A percentile compares a stretch with the other conserved stretches of the same genome.
Conservation (phyloP, 1,284 basidiomycete genomes). For the Cutaneotrichosporon sp. region DNA sequence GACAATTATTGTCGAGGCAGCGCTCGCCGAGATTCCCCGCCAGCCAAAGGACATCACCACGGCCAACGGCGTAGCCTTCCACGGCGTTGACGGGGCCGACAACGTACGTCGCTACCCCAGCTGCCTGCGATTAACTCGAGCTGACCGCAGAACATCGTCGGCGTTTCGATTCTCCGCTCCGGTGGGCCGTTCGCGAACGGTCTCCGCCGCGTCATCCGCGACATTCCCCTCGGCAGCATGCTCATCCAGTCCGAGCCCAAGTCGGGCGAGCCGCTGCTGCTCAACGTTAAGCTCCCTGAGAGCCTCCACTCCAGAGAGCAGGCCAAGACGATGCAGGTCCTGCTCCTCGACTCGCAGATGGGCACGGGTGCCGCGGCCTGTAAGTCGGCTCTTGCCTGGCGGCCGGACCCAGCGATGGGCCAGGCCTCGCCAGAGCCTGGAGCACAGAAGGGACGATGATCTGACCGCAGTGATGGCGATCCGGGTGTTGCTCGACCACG, state of each 20-base stretch:
- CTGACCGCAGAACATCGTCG: constrained; percentile 40
- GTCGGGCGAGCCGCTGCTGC: constrained; percentile 84
- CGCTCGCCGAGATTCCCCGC: constrained; percentile 78
- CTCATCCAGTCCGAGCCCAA: constrained; percentile 84
- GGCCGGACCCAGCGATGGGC: not conserved
- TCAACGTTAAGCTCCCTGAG: constrained; percentile 76
- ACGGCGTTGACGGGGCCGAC: constrained; percentile 60
- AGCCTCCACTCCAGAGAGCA: constrained; percentile 66
- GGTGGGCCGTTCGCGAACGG: constrained; percentile 89
- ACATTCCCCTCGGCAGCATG: constrained; percentile 83
- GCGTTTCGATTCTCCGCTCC: constrained; percentile 50
- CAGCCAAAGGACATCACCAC: constrained; percentile 66
- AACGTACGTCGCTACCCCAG: constrained; percentile 50
- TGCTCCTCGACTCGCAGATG: constrained; percentile 93
- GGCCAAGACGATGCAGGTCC: constrained; percentile 74
- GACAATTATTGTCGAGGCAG: constrained; percentile 80
- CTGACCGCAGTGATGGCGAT: constrained; percentile 73
- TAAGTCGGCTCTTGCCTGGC: constrained; percentile 27
- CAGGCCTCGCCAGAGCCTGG: not conserved
- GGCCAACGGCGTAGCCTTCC: constrained; percentile 62
- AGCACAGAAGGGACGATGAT: not conserved
- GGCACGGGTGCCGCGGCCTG: constrained; percentile 89
- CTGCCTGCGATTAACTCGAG: no score
- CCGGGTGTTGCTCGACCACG: constrained; percentile 91
- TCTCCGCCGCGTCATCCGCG: constrained; percentile 82